Percentiles rank a stretch among this genome's conserved stretches.
Conservation (phyloP, 306 rosid genomes). For the Trifolium fragiferum region DNA sequence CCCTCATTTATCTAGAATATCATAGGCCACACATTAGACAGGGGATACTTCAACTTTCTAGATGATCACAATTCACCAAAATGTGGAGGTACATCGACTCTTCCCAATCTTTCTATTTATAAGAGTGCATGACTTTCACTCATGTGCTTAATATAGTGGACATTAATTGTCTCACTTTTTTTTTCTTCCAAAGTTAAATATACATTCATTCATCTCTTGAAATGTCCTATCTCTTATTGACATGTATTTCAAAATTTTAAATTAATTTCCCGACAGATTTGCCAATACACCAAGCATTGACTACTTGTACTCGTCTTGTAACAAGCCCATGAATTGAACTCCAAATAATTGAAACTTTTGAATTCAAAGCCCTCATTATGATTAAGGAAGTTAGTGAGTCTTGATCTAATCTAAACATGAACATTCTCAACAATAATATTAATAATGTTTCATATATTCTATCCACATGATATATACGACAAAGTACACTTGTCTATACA, state of each 20-base stretch:
- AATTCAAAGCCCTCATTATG: slow-evolving; percentile 13
- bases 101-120: no score
- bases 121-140: no score
- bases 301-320: neutral
- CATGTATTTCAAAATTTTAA: neutral
- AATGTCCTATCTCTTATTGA: no score
- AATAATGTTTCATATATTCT: slow-evolving; percentile 35
- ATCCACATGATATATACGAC: slow-evolving; percentile 37
- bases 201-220: no score
- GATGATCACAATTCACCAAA: no score
- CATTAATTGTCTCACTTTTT: no score
- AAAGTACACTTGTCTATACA: slow-evolving; percentile 42
- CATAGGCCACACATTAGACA: no score
- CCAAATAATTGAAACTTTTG: slow-evolving; percentile 4
- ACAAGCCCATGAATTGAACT: neutral
- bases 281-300: neutral
- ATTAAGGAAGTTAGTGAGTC: slow-evolving; percentile 38
- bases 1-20: no score
- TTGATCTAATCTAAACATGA: slow-evolving; percentile 11
- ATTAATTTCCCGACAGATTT: neutral
- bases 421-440: slow-evolving; percentile 29
- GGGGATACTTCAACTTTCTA: no score
- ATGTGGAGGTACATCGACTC: no score
- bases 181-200: no score
- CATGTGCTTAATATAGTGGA: no score